These are phyloP conservation scores for Leccinum fallax DNA, from an alignment of 1,284 basidiomycete species.

Conservation along the genomic window DNA sequence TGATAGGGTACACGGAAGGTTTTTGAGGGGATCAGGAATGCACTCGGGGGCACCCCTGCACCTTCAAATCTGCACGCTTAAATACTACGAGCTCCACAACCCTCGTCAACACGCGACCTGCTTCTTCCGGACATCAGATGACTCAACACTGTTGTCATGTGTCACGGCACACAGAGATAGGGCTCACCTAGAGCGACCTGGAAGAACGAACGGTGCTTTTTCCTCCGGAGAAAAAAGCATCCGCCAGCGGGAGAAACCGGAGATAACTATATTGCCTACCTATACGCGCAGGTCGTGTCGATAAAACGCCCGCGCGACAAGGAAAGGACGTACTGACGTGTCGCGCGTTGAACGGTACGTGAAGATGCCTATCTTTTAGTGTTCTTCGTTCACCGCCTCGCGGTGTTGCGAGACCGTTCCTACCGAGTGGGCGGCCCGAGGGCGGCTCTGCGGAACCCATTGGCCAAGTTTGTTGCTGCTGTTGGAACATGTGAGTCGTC, in stretches of 20 bases:
- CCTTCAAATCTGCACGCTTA: constrained; percentile 5
- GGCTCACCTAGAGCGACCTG: not conserved
- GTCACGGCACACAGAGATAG: constrained; percentile 10
- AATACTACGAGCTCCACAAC: constrained; percentile 11
- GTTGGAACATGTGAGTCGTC: not conserved
- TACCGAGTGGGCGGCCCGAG: not conserved
- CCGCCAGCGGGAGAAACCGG: not conserved
- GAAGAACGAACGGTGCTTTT: constrained; percentile 2
- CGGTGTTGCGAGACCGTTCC: not conserved
- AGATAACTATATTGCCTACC: not conserved
- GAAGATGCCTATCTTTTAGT: not conserved
- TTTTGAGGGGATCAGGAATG: not conserved
- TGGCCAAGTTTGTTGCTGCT: not conserved
- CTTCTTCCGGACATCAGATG: constrained; percentile 20
- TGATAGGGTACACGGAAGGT: constrained; percentile 2
- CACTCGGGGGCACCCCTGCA: not conserved
- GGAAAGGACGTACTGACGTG: not conserved
- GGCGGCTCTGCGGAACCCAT: not conserved
- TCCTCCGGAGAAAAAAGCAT: not conserved
- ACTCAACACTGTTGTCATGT: constrained; percentile 10
- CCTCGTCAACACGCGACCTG: not conserved
- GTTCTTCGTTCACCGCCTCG: not conserved
- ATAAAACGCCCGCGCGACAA: not conserved
- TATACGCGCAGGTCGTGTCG: not conserved
- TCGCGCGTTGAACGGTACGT: not conserved